Evolutionary conservation across 345 rosid genomes (phyloP), one percentile per base, ranked within the genome.

Genomic region (Acer saccharum): DNA sequence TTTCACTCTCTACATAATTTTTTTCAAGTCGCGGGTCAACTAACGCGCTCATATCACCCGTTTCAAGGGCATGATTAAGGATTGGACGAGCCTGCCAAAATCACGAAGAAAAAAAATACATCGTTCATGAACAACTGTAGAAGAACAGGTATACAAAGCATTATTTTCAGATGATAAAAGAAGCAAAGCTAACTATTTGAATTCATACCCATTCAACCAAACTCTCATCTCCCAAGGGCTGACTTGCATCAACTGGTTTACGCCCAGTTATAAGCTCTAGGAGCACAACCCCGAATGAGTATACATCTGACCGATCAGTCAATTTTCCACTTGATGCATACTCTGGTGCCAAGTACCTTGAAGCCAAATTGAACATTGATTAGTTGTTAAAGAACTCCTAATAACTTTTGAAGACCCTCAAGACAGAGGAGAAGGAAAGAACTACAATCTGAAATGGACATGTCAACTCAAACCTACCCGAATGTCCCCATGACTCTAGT

Each of bases 401-500:
- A 32, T 4, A 32, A 35, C 39, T 4, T 35, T 35, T 35, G 39
- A 35, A 35, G 39, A 35, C 39, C 39, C 39, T 35, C 39, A 35
- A 35, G 6, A 35, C 6, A 29, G 32, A 29, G 32, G 32, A 29
- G 32, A 29, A 29, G 32, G 32, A 29, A 29, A 29, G 3, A 29
- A 29, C 32, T 29, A 29, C 32, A 29, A 29, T 29, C 32, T 29
- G 32, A 29, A 29, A 29, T 29, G 32, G 32, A 29, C 32, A 29
- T 29, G 32, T 29, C 32, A 29, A 29, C 3, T 29, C 32, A 29
- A 78, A 83, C 98, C 76, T 86, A 94, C 99, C 97, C 98, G 68
- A 94, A 94, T 71, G 98, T 94, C 35, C 99, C 98, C 99, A 97
- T 94, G 73, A 94, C 98, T n/a, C 99, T 88, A 75, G 98, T 97